phyloP scores from a whole-genome alignment of 768 basidiomycete genomes.

The Arthromyces matolae region DNA sequence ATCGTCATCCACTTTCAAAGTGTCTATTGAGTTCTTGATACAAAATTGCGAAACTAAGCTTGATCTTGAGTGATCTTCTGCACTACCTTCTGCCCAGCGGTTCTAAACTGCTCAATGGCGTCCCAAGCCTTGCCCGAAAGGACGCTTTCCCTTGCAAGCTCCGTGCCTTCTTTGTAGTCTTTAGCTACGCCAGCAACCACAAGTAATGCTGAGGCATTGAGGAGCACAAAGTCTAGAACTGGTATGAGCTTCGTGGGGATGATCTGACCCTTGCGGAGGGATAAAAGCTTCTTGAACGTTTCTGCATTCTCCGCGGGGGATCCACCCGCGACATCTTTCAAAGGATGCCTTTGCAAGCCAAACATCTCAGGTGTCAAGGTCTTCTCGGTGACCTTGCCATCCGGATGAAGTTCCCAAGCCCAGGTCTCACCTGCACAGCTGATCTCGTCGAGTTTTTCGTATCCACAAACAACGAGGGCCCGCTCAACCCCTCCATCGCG shows the following conservation, averaged over 20 bases:
- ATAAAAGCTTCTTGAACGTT: conserved; percentile 53
- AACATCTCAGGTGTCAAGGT: conserved; percentile 71
- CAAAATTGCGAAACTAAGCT: too few relatives aligned
- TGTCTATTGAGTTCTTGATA: too few relatives aligned
- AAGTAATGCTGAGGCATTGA: conserved; percentile 88
- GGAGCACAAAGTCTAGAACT: conserved; percentile 79
- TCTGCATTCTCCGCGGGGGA: conserved; percentile 76
- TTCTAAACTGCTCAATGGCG: conserved; percentile 50
- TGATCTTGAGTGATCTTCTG: too few relatives aligned
- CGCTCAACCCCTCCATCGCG: conserved; percentile 72
- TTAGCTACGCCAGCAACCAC: conserved; percentile 75
- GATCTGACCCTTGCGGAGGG: conserved; percentile 52
- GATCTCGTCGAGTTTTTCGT: conserved; percentile 90
- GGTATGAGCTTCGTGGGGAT: conserved; percentile 56
- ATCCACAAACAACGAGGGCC: conserved; percentile 91
- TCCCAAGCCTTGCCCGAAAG: conserved; percentile 57
- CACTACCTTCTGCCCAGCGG: conserved; percentile 34
- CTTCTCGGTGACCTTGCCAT: conserved; percentile 60
- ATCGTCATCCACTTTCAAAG: too few relatives aligned
- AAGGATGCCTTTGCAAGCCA: conserved; percentile 68
- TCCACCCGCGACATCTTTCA: conserved; percentile 67
- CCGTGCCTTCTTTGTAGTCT: conserved; percentile 68
- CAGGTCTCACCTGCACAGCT: conserved; percentile 87
- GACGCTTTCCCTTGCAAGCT: conserved; percentile 59
- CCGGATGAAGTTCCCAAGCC: conserved; percentile 71